Base-by-base conservation (phyloP, 2,329 filamentous ascomycete genomes). In the Pseudocercospora ulei region DNA sequence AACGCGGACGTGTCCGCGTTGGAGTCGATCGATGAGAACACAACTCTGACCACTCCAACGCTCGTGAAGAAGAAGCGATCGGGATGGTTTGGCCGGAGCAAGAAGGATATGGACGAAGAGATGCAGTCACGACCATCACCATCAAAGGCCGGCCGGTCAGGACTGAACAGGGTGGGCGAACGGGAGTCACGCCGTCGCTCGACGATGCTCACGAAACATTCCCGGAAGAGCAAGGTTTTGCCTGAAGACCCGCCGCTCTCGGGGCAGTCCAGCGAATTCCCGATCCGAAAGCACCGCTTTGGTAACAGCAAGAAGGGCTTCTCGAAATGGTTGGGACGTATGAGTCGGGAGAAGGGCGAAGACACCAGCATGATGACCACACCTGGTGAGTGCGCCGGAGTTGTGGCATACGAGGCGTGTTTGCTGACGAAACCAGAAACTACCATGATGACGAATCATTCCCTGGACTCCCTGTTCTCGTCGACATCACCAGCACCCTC, bases 271-370 rank as follows among this genome's bases (percentile, higher is more conserved):
- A 66, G 61, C 49, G 65, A 67, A 38, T 66, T 67, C 27, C 64
- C 65, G 2, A 62, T 66, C 39, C 64, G 65, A 16, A 62, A 56
- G 47, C 57, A 54, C 43, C 52, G 49, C 8, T 51, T 54, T 25
- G 48, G 31, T 24, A 49, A 51, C 43, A 63, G 50, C 45, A 69
- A 69, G 39, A 61, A 58, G 18, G 66, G 68, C 4, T 65, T 75
- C 42, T 61, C 72, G 27, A 71, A 67, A 43, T 65, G 71, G 36
- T 67, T 76, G 35, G 64, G 70, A 27, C 70, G 67, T 50, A 71
- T 68, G 47, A 58, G 62, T 35, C 58, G 64, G 22, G 51, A 53
- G 3, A 57, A 52, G 36, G 49, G 47, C 18, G 35, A 49, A 11
- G 51, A 46, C 6, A 46, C 38, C 14, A 48, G 39, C 5, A 37